phyloP scores from a whole-genome alignment of 495 filamentous ascomycete species.

The Tuber brumale region DNA sequence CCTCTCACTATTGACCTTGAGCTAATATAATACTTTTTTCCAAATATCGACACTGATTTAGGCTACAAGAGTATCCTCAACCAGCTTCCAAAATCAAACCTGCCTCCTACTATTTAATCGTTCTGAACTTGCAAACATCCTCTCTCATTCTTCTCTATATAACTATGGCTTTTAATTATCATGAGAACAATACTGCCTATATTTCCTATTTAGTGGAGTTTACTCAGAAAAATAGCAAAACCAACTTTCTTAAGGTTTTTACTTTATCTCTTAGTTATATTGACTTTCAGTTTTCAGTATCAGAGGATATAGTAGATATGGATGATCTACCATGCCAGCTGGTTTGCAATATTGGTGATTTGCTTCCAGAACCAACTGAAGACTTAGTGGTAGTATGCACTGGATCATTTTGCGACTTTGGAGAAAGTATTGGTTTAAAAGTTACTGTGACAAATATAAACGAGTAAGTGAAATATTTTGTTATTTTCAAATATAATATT shows the following conservation, averaged over 20 bases:
- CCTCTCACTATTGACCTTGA: too few species aligned
- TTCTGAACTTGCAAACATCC: too few species aligned
- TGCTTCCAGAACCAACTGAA: constrained; percentile 2
- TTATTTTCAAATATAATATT: background rate
- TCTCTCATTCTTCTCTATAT: too few species aligned
- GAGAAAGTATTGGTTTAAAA: background rate
- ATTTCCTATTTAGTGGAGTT: too few species aligned
- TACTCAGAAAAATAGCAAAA: too few species aligned
- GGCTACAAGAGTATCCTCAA: too few species aligned
- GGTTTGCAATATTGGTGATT: background rate
- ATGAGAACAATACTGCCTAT: too few species aligned
- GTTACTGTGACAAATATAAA: background rate
- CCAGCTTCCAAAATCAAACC: too few species aligned
- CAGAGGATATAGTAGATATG: background rate
- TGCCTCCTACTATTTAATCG: too few species aligned
- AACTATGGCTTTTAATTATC: background rate
- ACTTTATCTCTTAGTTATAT: background rate
- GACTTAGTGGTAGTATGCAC: background rate
- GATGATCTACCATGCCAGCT: background rate
- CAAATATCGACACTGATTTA: too few species aligned
- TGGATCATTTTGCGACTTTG: constrained; percentile 2
- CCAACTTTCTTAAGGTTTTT: too few species aligned
- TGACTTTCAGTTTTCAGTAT: background rate
- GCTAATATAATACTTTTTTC: too few species aligned
- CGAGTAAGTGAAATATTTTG: background rate